phyloP scores from a whole-genome alignment of 2,329 filamentous ascomycete genomes.

The Fusarium nanum region DNA sequence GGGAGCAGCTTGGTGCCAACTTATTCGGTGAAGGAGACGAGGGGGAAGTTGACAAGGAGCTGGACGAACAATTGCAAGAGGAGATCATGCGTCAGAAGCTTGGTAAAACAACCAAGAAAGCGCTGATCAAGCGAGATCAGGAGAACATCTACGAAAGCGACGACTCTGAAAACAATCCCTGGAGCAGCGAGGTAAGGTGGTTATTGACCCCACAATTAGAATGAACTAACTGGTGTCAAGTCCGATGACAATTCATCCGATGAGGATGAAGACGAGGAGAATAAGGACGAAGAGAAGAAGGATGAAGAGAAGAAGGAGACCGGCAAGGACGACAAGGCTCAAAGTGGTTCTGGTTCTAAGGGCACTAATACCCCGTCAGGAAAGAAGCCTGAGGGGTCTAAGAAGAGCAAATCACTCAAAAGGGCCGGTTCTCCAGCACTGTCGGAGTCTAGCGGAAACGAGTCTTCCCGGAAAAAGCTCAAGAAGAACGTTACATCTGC shows the following conservation, averaged over 20 bases:
- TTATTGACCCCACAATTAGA: background rate
- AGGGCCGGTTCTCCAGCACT: slow-evolving; percentile 86
- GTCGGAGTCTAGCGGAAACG: slow-evolving; percentile 92
- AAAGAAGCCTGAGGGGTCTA: slow-evolving; percentile 58
- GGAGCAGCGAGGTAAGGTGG: slow-evolving; percentile 53
- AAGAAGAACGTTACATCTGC: slow-evolving; percentile 69
- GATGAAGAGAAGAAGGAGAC: slow-evolving; percentile 60
- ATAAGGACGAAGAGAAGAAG: slow-evolving; percentile 56
- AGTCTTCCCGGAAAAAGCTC: slow-evolving; percentile 83
- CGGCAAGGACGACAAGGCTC: slow-evolving; percentile 62
- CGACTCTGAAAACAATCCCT: slow-evolving; percentile 58
- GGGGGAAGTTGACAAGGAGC: slow-evolving; percentile 77
- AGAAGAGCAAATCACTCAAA: slow-evolving; percentile 76
- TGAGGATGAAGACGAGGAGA: slow-evolving; percentile 53
- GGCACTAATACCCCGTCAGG: slow-evolving; percentile 69
- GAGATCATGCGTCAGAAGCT: slow-evolving; percentile 75
- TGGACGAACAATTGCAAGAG: slow-evolving; percentile 75
- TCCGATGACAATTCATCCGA: slow-evolving; percentile 61
- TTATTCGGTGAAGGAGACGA: slow-evolving; percentile 79
- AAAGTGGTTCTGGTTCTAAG: slow-evolving; percentile 70
- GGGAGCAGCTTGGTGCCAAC: slow-evolving; percentile 88
- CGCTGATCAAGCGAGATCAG: slow-evolving; percentile 85
- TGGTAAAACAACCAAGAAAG: slow-evolving; percentile 83
- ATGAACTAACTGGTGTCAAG: slow-evolving; percentile 47
- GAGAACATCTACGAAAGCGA: slow-evolving; percentile 88